Base-by-base conservation (phyloP, 2,329 filamentous ascomycete genomes). In the Neonectria neomacrospora region DNA sequence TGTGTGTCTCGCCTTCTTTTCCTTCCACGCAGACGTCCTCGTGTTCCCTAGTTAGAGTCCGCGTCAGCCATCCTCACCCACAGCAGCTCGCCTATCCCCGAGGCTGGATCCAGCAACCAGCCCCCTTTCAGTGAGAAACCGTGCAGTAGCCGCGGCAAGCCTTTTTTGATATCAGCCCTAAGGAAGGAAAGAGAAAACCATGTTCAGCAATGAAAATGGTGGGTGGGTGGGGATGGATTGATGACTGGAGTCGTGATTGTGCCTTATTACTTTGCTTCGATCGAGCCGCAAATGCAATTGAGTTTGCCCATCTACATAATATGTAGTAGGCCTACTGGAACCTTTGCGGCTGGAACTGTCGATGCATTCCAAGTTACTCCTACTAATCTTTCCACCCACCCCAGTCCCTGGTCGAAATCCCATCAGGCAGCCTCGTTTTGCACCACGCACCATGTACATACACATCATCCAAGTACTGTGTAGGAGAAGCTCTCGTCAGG, bases 1-100 rank as follows among this genome's bases (percentile, higher is more conserved):
- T n/a, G n/a, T n/a, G n/a, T n/a, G n/a, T 45, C 20, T 5, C 20
- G 20, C 42, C 28, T 41, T 30, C 28, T 54, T 53, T 54, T 45
- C 20, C 42, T 26, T 54, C 41, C 45, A 54, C 45, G 18, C 53
- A 52, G 39, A 16, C n/a, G 44, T 61, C 32, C 54, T 58, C 59
- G 59, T 58, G 48, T 62, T 41, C 34, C 34, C 14, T n/a, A n/a
- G 34, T 30, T 30, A n/a, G 23, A 26, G 45, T 48, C 45, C 54
- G 47, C 59, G 59, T 62, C 59, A 62, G 58, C 58, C 30, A 61
- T 39, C 22, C 32, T 55, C 52, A 22, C 32, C 26, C 50, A 20
- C 42, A 26, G 30, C 28, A 16, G 41, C 26, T 22, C 37, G 28
- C 16, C 54, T 44, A 37, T 44, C 54, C 54, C 54, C 47, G 30